phyloP scores from a whole-genome alignment of 441 rosid genomes.

The Syzygium syzygioides region DNA sequence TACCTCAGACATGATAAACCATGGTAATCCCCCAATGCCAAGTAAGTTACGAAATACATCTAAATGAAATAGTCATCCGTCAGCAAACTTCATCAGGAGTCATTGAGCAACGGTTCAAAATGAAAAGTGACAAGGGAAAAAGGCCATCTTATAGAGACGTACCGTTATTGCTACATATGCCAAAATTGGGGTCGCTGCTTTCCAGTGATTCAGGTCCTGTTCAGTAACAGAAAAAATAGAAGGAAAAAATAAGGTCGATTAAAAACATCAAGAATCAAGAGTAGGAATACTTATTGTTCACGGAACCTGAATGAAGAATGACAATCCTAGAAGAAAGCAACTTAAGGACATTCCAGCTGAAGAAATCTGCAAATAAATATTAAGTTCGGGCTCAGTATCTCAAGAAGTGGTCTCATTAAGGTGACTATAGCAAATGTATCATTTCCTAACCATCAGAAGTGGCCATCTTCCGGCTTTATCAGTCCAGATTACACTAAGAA shows the following conservation, averaged over 20 bases:
- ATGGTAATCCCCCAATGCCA: constrained; percentile 59
- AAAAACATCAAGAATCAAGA: neutral
- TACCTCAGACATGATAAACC: constrained; percentile 76
- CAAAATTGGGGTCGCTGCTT: constrained; percentile 33
- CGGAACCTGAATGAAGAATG: constrained; percentile 39
- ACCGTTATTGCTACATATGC: constrained; percentile 37
- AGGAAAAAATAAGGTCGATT: neutral
- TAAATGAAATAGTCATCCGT: constrained; percentile 7
- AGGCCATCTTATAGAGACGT: constrained; percentile 1
- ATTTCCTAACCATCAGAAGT: constrained; percentile 37
- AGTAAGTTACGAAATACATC: constrained; percentile 27
- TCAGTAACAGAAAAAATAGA: neutral
- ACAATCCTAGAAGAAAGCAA: constrained; percentile 25
- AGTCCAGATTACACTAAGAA: constrained; percentile 29
- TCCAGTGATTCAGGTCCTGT: constrained; percentile 30
- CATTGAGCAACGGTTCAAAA: too few species aligned
- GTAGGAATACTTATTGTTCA: neutral
- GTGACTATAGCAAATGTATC: neutral
- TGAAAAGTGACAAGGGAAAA: neutral
- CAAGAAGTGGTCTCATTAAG: neutral
- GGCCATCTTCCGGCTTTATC: constrained; percentile 51
- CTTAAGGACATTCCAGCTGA: constrained; percentile 32
- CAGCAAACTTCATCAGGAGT: neutral
- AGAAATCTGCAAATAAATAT: constrained; percentile 31
- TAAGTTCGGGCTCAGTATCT: too few species aligned